Evolutionary conservation across 2,329 filamentous ascomycete genomes (phyloP).

Genomic region (Graphilbum ipis-grandicollis): DNA sequence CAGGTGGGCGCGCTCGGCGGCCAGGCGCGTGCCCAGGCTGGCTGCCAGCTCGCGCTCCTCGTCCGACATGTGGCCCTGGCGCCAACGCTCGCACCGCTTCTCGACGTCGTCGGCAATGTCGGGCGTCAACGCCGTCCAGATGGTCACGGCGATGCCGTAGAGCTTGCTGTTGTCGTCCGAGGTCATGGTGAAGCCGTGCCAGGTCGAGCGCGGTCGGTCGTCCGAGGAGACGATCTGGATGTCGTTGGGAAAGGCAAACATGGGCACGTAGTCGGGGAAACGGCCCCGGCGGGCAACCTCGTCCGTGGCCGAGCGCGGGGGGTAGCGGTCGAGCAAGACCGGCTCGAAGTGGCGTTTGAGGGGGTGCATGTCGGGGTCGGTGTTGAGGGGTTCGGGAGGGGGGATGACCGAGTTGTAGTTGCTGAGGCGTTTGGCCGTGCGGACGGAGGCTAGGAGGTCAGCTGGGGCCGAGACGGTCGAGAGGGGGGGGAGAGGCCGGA

Average conservation of each 20-base stretch:
- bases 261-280: conserved; percentile 94
- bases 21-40: conserved; percentile 76
- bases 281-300: conserved; percentile 64
- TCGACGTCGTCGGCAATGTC: conserved; percentile 73
- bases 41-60: conserved; percentile 84
- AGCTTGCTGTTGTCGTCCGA: conserved; percentile 80
- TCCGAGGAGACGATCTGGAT: conserved; percentile 94
- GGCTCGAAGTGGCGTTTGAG: conserved; percentile 88
- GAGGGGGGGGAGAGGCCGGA: not conserved
- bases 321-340: conserved; percentile 87
- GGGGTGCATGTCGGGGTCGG: conserved; percentile 87
- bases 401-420: conserved; percentile 99
- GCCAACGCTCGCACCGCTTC: conserved; percentile 67
- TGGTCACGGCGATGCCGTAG: conserved; percentile 77
- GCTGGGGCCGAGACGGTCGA: not conserved
- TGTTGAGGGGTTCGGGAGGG: conserved; percentile 74
- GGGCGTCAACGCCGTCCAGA: conserved; percentile 78
- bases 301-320: conserved; percentile 64
- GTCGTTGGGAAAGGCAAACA: conserved; percentile 98
- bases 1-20: conserved; percentile 72
- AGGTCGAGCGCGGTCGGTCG: conserved; percentile 83
- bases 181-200: conserved; percentile 99
- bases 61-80: conserved; percentile 71
- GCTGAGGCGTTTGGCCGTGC: conserved; percentile 76
- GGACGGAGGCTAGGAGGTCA: conserved; percentile 31